Percentiles rank a stretch among this genome's conserved stretches.
Evolutionary conservation across 1,284 basidiomycete species (phyloP).

Genomic region (Moesziomyces aphidis): DNA sequence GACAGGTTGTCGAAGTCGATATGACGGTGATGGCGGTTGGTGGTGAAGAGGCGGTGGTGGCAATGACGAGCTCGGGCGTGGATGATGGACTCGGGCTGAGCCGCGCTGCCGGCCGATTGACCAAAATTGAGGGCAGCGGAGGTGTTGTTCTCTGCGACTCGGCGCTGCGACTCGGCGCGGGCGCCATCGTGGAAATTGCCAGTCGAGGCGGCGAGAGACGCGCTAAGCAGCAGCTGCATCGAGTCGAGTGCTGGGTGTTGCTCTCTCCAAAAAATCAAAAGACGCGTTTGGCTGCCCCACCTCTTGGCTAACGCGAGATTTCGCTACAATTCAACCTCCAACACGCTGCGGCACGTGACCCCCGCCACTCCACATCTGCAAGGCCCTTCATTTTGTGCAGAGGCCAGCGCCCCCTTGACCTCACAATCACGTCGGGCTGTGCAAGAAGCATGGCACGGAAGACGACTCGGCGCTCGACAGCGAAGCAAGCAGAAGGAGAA

Average conservation of each 20-base stretch:
- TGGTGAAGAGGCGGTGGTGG: too few species aligned
- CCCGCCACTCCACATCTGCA: slow-evolving; percentile 19
- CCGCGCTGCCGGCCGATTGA: background rate
- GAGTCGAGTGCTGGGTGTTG: slow-evolving; percentile 19
- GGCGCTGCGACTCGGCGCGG: background rate
- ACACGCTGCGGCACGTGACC: slow-evolving; percentile 33
- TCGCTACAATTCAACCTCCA: slow-evolving; percentile 2
- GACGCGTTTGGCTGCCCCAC: slow-evolving; percentile 34
- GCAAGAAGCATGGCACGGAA: background rate
- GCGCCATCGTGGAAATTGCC: background rate
- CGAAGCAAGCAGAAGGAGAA: background rate
- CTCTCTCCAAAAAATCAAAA: slow-evolving; percentile 12
- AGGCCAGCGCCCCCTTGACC: too few species aligned
- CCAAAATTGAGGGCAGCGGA: background rate
- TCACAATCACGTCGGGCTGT: background rate
- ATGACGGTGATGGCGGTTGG: background rate
- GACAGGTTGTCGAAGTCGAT: background rate
- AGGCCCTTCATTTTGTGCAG: background rate
- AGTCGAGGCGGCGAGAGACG: background rate
- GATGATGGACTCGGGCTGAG: background rate
- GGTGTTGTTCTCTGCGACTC: background rate
- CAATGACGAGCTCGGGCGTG: too few species aligned
- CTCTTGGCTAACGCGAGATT: slow-evolving; percentile 7
- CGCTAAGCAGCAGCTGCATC: background rate
- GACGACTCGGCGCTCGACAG: too few species aligned